Evolutionary conservation across 1,139 yeast species (phyloP).

Genomic region (Yamadazyma trypodendri): DNA sequence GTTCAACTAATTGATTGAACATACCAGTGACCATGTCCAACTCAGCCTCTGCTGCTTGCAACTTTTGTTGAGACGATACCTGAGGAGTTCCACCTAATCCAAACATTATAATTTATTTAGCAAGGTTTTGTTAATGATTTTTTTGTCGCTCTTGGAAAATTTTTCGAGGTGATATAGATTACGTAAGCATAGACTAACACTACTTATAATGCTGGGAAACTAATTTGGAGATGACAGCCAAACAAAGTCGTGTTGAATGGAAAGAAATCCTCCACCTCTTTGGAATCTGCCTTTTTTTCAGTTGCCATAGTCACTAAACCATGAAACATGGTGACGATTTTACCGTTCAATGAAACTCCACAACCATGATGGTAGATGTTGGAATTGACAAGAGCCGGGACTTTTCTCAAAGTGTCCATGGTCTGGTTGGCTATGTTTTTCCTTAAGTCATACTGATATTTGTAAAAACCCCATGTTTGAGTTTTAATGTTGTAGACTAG

Average conservation of each 20-base stretch:
- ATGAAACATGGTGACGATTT: constrained; percentile 37
- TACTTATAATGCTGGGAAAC: constrained; percentile 28
- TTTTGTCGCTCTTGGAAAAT: constrained; percentile 3
- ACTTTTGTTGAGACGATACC: constrained; percentile 69
- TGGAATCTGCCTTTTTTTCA: constrained; percentile 27
- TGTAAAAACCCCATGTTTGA: constrained; percentile 43
- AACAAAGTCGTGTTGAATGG: constrained; percentile 25
- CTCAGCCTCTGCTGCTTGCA: constrained; percentile 82
- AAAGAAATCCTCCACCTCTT: constrained; percentile 19
- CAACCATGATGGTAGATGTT: constrained; percentile 34
- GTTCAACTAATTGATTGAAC: constrained; percentile 84
- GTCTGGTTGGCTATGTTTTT: constrained; percentile 23
- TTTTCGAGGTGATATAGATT: constrained; percentile 3
- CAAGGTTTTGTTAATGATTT: constrained; percentile 3
- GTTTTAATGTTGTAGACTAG: constrained; percentile 40
- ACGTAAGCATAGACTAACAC: neutral
- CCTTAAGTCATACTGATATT: constrained; percentile 33
- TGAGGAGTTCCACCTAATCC: constrained; percentile 89
- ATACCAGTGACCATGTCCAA: constrained; percentile 95
- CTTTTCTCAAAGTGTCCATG: constrained; percentile 21
- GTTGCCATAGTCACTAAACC: constrained; percentile 37
- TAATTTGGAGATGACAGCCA: constrained; percentile 40
- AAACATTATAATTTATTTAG: constrained; percentile 36
- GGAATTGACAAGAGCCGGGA: constrained; percentile 29
- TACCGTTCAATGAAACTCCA: constrained; percentile 34